These are phyloP conservation scores for Euphorbia lathyris DNA, from an alignment of 345 rosid genomes.

Conservation along the genomic window DNA sequence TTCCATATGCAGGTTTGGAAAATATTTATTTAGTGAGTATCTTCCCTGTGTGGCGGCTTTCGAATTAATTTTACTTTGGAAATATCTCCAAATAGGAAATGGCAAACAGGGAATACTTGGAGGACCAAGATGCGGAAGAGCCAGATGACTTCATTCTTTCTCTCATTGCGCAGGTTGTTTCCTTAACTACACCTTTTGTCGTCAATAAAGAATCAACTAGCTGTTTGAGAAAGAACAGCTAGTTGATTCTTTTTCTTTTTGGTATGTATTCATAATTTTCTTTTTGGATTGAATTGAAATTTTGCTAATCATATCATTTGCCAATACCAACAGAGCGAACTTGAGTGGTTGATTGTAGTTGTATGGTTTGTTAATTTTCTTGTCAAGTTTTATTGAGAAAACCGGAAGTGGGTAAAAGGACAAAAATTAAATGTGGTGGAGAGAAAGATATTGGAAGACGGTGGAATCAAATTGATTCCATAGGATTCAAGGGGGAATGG, in stretches of 20 bases:
- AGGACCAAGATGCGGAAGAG: constrained; percentile 95
- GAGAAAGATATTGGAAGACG: no score
- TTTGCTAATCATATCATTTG: no score
- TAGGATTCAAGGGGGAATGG: no score
- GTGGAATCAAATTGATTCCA: no score
- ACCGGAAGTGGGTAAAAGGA: no score
- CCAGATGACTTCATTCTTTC: constrained; percentile 94
- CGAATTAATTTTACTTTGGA: constrained; percentile 10
- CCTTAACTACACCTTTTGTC: constrained; percentile 9
- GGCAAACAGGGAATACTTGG: constrained; percentile 80
- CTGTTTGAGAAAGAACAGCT: not conserved
- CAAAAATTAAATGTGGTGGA: no score
- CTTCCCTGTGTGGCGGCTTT: not conserved
- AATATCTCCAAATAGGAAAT: constrained; percentile 59
- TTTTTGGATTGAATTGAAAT: not conserved
- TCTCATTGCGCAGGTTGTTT: constrained; percentile 78
- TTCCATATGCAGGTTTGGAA: constrained; percentile 84
- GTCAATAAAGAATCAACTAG: not conserved
- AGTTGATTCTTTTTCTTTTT: not conserved
- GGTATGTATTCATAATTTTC: no score
- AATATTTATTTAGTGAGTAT: constrained; percentile 3
- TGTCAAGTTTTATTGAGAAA: no score
- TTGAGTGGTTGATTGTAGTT: no score
- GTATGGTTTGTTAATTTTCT: no score
- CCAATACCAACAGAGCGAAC: no score